phyloP scores from a whole-genome alignment of 129 eudicot species.

The Chrysanthemum makinoi region DNA sequence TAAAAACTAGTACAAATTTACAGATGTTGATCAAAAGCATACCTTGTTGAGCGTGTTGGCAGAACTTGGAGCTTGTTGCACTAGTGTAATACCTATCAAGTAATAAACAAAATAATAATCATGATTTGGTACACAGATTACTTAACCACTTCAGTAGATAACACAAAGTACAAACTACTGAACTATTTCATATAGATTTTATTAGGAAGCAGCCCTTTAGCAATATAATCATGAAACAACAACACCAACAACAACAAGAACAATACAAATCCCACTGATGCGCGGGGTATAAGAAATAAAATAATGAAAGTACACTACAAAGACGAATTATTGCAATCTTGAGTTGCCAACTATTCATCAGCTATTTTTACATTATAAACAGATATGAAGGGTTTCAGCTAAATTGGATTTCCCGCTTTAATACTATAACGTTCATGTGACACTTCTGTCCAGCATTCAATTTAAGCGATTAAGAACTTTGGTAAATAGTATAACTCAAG shows the following conservation, averaged over 20 bases:
- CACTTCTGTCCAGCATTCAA: background rate
- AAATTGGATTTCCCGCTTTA: background rate
- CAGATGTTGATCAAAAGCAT: slow-evolving; percentile 13
- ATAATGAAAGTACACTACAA: no score
- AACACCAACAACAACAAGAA: no score
- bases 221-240: slow-evolving; percentile 14
- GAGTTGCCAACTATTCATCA: no score
- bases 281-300: no score
- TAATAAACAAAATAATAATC: slow-evolving; percentile 10
- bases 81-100: slow-evolving; percentile 61
- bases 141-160: slow-evolving; percentile 1
- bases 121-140: slow-evolving; percentile 9
- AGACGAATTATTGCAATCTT: no score
- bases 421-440: background rate
- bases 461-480: background rate
- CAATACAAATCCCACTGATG: background rate
- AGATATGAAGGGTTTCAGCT: no score
- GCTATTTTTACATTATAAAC: no score
- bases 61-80: slow-evolving; percentile 50
- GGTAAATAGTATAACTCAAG: no score
- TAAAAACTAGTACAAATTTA: slow-evolving; percentile 7
- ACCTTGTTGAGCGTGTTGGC: slow-evolving; percentile 77
- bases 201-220: slow-evolving; percentile 13
- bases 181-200: background rate
- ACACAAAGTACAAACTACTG: background rate